Percentiles rank a stretch among this genome's conserved stretches.
Conservation (phyloP, 2,329 filamentous ascomycete genomes). For the Clonostachys chloroleuca region DNA sequence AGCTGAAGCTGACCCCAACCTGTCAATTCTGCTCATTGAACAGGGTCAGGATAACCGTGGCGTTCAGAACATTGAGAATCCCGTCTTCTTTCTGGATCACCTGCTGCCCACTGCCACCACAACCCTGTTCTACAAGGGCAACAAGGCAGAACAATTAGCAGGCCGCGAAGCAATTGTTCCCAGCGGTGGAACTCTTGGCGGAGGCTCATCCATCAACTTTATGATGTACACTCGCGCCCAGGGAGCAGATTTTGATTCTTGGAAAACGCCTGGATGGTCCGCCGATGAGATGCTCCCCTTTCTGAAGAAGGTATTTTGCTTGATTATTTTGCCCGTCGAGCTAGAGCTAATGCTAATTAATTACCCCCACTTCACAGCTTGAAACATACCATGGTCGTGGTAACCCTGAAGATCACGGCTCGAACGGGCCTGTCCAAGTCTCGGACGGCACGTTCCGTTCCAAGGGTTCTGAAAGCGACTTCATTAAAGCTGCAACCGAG, state of each 20-base stretch:
- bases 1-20: constrained; percentile 38
- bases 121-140: constrained; percentile 12
- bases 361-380: constrained; percentile 16
- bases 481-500: constrained; percentile 35
- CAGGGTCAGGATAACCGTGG: constrained; percentile 46
- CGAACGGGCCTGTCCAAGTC: constrained; percentile 41
- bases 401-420: constrained; percentile 34
- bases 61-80: constrained; percentile 39
- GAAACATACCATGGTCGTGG: constrained; percentile 44
- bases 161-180: constrained; percentile 13
- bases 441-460: constrained; percentile 36
- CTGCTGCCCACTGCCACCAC: constrained; percentile 11
- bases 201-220: constrained; percentile 24
- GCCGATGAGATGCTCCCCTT: constrained; percentile 11
- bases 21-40: constrained; percentile 48
- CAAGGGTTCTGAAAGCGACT: constrained; percentile 31
- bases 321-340: constrained; percentile 7
- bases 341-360: background rate
- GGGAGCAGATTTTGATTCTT: constrained; percentile 9
- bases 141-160: constrained; percentile 12
- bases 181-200: constrained; percentile 18
- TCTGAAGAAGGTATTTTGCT: constrained; percentile 9
- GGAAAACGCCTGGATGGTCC: constrained; percentile 9
- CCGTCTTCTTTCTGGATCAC: constrained; percentile 27
- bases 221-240: constrained; percentile 20